A percentile compares a stretch with the other conserved stretches of the same genome.
Conservation (phyloP, 768 basidiomycete species). For the Leccinellum albellum region DNA sequence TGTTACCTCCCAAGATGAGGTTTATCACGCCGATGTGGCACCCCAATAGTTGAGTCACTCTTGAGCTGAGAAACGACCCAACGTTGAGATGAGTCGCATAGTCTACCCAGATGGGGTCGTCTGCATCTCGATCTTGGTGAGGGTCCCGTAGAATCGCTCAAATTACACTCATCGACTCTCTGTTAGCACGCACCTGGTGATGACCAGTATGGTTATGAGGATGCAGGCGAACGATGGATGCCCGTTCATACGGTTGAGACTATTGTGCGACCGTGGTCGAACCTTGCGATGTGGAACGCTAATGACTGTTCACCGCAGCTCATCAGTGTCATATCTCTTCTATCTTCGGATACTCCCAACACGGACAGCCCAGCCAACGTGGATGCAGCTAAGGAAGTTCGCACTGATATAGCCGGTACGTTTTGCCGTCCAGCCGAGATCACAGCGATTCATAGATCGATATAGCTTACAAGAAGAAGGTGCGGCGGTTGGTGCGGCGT, state of each 20-base stretch:
- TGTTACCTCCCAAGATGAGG: slow-evolving; percentile 91
- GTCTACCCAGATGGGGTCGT: slow-evolving; percentile 92
- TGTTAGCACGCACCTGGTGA: slow-evolving; percentile 88
- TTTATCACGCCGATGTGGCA: slow-evolving; percentile 97
- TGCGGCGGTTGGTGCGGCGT: slow-evolving; percentile 79
- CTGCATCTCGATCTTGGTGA: slow-evolving; percentile 91
- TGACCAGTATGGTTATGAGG: slow-evolving; percentile 96
- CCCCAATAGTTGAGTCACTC: slow-evolving; percentile 76
- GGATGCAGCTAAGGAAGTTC: slow-evolving; percentile 88
- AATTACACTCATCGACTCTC: slow-evolving; percentile 2
- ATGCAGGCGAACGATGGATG: slow-evolving; percentile 95
- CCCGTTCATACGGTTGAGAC: slow-evolving; percentile 97
- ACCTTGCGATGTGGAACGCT: not conserved
- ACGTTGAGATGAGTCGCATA: slow-evolving; percentile 28
- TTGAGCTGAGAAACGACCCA: not conserved
- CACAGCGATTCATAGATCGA: slow-evolving; percentile 13
- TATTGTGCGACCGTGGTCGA: slow-evolving; percentile 55
- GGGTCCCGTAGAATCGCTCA: slow-evolving; percentile 17
- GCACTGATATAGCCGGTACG: slow-evolving; percentile 59
- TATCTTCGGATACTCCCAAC: slow-evolving; percentile 90
- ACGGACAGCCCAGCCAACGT: slow-evolving; percentile 94
- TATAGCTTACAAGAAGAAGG: slow-evolving; percentile 91
- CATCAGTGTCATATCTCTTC: slow-evolving; percentile 90
- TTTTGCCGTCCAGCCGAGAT: not conserved
- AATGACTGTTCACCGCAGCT: slow-evolving; percentile 50